A percentile compares a stretch with the other conserved stretches of the same genome.
phyloP scores from a whole-genome alignment of 179 eudicot species.

The Vitellaria paradoxa region DNA sequence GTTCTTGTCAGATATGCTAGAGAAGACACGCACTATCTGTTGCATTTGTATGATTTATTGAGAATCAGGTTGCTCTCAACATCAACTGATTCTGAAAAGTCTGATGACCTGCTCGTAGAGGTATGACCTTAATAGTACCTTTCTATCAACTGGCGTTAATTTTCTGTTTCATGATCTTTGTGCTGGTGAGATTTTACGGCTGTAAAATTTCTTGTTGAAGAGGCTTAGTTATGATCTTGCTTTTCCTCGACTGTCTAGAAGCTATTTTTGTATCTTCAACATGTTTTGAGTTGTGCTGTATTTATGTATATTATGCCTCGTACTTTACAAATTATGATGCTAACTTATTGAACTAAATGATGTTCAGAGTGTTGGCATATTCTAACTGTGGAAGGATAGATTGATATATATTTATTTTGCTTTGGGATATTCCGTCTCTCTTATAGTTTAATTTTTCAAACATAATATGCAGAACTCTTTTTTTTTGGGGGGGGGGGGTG shows the following conservation, averaged over 20 bases:
- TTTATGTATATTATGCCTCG: background rate
- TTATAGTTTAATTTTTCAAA: no score
- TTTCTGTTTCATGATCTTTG: background rate
- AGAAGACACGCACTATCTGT: slow-evolving; percentile 94
- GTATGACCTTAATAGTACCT: slow-evolving; percentile 25
- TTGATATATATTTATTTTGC: no score
- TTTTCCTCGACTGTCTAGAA: background rate
- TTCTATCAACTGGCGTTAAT: background rate
- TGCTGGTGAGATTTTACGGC: background rate
- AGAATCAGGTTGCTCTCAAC: slow-evolving; percentile 57
- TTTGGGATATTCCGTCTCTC: no score
- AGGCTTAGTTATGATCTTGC: background rate
- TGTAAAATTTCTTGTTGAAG: background rate
- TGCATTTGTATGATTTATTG: slow-evolving; percentile 82
- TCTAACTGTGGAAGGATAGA: background rate
- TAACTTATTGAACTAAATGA: background rate
- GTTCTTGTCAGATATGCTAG: slow-evolving; percentile 72
- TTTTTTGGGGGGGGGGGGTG: no score
- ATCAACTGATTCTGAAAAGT: slow-evolving; percentile 43
- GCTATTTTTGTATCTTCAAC: background rate
- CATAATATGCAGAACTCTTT: no score
- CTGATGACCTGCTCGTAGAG: slow-evolving; percentile 61
- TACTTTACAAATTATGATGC: background rate
- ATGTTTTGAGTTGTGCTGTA: background rate
- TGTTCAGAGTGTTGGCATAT: background rate